Base-by-base conservation (phyloP, 176 grass and related monocot species). In the Metroxylon sagu region DNA sequence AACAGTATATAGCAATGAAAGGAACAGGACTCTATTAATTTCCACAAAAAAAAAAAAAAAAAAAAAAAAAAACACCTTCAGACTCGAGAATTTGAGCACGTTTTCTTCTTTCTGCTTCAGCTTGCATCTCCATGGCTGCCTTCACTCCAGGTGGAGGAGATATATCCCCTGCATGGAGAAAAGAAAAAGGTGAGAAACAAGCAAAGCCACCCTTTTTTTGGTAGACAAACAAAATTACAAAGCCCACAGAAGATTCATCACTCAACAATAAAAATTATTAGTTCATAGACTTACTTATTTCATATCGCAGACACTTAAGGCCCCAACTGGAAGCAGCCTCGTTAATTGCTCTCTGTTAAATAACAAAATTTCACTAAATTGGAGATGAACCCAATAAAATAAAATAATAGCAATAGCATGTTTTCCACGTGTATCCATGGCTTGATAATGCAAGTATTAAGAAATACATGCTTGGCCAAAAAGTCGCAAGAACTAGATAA, bases 111-210 rank as follows among this genome's bases (percentile, higher is more conserved):
- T 97, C 93, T 64, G 93, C 93, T 77, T 97, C 93, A 6, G 84
- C 93, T 62, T 97, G 93, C 93, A 97, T 97, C 63, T 97, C 93
- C 93, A 97, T 97, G 70, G 93, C 93, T 53, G 59, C 76, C 73
- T 80, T 91, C 29, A 97, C 82, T 5, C 87, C 93, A 25, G 64
- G 56, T 62, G 93, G 93, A 49, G 93, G 93, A 60, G 78, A 83
- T 71, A 97, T 97, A 63, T 97, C 93, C 87, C 87, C 93, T 96
- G 18, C 21, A 71, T 16, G 52, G 4, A 43, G 26, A 51, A 72
- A 2, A 61, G 5, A 26, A 43, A 43, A 43, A 35, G 7, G 7
- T 43, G 8, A 43, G 2, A 43, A 14, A 14, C 35, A 43, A 43
- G 35, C 35, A 12, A 43, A 43, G 35, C 35, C 35, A 43, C 8